A percentile compares a stretch with the other conserved stretches of the same genome.
Conservation (phyloP, 345 rosid species). For the Eucalyptus cloeziana region DNA sequence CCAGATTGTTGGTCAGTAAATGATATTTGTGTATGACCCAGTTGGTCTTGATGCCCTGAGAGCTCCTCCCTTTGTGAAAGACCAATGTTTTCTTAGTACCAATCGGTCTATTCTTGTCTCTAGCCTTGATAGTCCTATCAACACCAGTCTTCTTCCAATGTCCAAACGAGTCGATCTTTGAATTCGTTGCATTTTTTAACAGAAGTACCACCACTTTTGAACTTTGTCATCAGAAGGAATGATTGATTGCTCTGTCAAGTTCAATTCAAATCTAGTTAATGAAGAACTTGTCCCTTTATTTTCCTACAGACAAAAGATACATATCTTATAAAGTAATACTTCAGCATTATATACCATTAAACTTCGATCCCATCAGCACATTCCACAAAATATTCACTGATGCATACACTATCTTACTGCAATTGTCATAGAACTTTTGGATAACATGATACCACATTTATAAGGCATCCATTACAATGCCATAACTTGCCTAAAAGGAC, state of each 20-base stretch:
- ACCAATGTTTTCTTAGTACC: background rate
- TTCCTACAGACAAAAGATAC: background rate
- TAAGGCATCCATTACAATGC: background rate
- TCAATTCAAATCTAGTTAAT: background rate
- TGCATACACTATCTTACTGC: background rate
- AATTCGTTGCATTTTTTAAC: background rate
- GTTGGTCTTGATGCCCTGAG: background rate
- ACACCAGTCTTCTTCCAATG: background rate
- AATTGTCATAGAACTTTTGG: background rate
- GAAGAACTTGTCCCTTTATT: background rate
- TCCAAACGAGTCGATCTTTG: background rate
- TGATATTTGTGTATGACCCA: background rate
- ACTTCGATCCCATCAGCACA: background rate
- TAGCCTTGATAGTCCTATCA: background rate
- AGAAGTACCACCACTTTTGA: background rate
- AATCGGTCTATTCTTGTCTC: background rate
- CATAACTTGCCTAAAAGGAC: background rate
- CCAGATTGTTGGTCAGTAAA: background rate
- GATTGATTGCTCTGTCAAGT: background rate
- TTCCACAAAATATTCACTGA: background rate
- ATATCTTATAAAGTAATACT: background rate
- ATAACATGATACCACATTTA: background rate
- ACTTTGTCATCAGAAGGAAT: background rate
- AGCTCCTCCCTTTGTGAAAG: background rate
- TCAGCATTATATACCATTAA: background rate